phyloP scores from a whole-genome alignment of 2,329 filamentous ascomycete species.

The Akanthomyces muscarius region DNA sequence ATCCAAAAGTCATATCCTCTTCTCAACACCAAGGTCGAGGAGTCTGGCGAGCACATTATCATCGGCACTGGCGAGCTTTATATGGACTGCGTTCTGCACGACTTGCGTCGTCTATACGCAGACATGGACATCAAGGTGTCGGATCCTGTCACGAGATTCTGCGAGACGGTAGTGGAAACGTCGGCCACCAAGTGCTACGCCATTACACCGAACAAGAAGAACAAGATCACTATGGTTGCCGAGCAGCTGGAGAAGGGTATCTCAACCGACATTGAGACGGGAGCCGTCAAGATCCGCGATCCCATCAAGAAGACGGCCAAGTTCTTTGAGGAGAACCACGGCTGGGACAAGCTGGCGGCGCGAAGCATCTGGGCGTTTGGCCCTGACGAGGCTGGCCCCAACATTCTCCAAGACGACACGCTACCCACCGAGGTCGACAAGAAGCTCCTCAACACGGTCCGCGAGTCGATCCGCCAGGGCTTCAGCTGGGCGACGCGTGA shows the following conservation, averaged over 20 bases:
- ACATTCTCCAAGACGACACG: constrained; percentile 95
- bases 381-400: constrained; percentile 88
- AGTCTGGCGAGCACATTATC: constrained; percentile 93
- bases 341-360: constrained; percentile 91
- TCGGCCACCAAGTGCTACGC: constrained; percentile 98
- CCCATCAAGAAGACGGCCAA: constrained; percentile 90
- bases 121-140: constrained; percentile 99
- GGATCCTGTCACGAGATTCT: constrained; percentile 94
- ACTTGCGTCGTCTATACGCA: constrained; percentile 86
- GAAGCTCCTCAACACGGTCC: constrained; percentile 78
- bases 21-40: constrained; percentile 94
- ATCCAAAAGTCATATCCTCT: constrained; percentile 98
- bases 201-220: constrained; percentile 97
- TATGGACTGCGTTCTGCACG: constrained; percentile 98
- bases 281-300: constrained; percentile 86
- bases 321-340: constrained; percentile 96
- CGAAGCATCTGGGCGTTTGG: constrained; percentile 98
- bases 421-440: constrained; percentile 92
- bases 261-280: constrained; percentile 87
- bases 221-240: constrained; percentile 97
- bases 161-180: constrained; percentile 95
- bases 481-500: constrained; percentile 96
- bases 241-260: constrained; percentile 95
- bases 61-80: constrained; percentile 97
- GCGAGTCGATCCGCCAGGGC: constrained; percentile 90